Conservation (phyloP, 331 rosid genomes). For the Pyrus hybrid region DNA sequence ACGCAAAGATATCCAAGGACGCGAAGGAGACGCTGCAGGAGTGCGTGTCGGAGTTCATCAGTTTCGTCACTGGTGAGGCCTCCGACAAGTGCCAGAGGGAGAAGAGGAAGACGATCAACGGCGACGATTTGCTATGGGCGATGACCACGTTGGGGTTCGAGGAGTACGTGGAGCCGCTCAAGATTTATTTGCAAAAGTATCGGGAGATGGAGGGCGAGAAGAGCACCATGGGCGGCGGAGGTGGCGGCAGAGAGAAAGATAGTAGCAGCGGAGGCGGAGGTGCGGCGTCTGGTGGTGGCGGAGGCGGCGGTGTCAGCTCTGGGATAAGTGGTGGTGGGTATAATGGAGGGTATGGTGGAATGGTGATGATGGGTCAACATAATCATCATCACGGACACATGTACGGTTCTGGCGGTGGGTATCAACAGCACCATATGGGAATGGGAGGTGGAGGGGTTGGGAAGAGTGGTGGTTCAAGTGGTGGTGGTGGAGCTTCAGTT, state of each 20-base stretch:
- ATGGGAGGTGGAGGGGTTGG: slow-evolving; percentile 14
- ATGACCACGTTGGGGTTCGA: slow-evolving; percentile 65
- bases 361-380: slow-evolving; percentile 42
- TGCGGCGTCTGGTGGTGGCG: slow-evolving; percentile 15
- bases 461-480: slow-evolving; percentile 13
- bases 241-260: slow-evolving; percentile 35
- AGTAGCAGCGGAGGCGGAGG: slow-evolving; percentile 21
- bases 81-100: slow-evolving; percentile 71
- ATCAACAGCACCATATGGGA: slow-evolving; percentile 24
- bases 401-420: slow-evolving; percentile 50
- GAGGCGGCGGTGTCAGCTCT: slow-evolving; percentile 17
- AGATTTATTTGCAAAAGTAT: slow-evolving; percentile 53
- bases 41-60: slow-evolving; percentile 62
- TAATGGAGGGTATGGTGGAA: slow-evolving; percentile 50
- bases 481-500: slow-evolving; percentile 7
- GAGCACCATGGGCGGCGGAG: slow-evolving; percentile 24
- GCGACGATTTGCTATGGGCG: slow-evolving; percentile 62
- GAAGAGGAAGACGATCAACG: slow-evolving; percentile 69
- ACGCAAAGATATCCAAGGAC: slow-evolving; percentile 64
- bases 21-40: slow-evolving; percentile 62
- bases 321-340: slow-evolving; percentile 23
- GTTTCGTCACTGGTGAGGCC: slow-evolving; percentile 58
- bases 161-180: slow-evolving; percentile 56
- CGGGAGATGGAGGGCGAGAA: slow-evolving; percentile 68
- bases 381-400: slow-evolving; percentile 41